phyloP scores from a whole-genome alignment of 176 grass and related monocot genomes.

The Luzula sylvatica region DNA sequence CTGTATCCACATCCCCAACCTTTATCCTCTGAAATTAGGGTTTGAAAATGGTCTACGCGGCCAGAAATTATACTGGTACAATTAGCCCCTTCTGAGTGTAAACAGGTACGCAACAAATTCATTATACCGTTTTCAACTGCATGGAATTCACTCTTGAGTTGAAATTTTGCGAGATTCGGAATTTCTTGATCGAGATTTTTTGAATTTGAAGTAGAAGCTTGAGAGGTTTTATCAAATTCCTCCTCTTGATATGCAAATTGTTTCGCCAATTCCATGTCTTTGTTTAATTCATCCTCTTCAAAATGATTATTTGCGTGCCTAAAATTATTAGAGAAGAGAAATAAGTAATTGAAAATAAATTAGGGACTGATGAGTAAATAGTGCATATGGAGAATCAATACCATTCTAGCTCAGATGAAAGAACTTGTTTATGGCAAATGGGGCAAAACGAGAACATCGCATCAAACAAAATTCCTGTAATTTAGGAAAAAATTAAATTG shows the following conservation, averaged over 20 bases:
- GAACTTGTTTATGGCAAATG: slow-evolving; percentile 58
- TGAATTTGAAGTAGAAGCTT: slow-evolving; percentile 36
- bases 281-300: slow-evolving; percentile 50
- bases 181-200: slow-evolving; percentile 29
- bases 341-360: not conserved
- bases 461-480: not conserved
- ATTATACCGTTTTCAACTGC: slow-evolving; percentile 53
- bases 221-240: slow-evolving; percentile 18
- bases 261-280: slow-evolving; percentile 57
- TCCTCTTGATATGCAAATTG: slow-evolving; percentile 25
- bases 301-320: slow-evolving; percentile 93
- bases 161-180: slow-evolving; percentile 28
- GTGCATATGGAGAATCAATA: slow-evolving; percentile 23
- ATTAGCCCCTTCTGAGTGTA: slow-evolving; percentile 43
- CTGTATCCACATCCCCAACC: slow-evolving; percentile 99
- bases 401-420: slow-evolving; percentile 52
- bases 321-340: not conserved
- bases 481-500: not conserved
- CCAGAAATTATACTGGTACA: slow-evolving; percentile 55
- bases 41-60: slow-evolving; percentile 71
- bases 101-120: slow-evolving; percentile 43
- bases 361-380: not conserved
- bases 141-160: slow-evolving; percentile 40
- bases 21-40: slow-evolving; percentile 49
- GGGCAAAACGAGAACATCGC: slow-evolving; percentile 62